A percentile compares a stretch with the other conserved stretches of the same genome.
Conservation (phyloP, 805 yeast genomes). For the Komagataella pseudopastoris region DNA sequence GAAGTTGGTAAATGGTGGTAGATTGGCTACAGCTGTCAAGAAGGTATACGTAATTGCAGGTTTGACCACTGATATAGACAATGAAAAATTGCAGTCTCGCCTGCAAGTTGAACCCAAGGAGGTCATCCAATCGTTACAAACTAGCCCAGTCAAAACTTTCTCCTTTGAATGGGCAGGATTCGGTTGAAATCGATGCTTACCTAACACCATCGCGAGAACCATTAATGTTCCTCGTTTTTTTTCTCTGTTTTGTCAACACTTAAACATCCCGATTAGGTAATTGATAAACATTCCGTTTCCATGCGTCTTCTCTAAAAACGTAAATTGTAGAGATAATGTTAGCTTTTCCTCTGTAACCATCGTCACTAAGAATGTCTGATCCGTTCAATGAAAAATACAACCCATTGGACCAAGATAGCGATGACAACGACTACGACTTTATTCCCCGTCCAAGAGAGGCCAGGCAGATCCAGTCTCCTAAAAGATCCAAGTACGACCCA, state of each 20-base stretch:
- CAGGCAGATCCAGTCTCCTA: neutral
- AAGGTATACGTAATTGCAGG: slow-evolving; percentile 51
- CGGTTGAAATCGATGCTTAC: slow-evolving; percentile 32
- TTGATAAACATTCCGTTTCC: neutral
- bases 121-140: slow-evolving; percentile 8
- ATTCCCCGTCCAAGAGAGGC: neutral
- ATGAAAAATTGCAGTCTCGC: neutral
- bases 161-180: slow-evolving; percentile 96
- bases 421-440: neutral
- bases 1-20: slow-evolving; percentile 68
- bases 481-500: neutral
- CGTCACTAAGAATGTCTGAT: neutral
- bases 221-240: too few species aligned
- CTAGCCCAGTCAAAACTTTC: slow-evolving; percentile 28
- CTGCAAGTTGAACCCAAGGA: neutral
- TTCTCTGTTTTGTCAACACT: neutral
- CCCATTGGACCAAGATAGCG: neutral
- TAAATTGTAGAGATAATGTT: neutral
- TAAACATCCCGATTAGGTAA: neutral
- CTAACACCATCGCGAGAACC: neutral
- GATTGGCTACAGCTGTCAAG: slow-evolving; percentile 87
- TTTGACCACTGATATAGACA: slow-evolving; percentile 5
- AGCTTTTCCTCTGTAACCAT: neutral
- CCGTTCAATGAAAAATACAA: neutral
- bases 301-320: neutral